A percentile compares a stretch with the other conserved stretches of the same genome.
Conservation (phyloP, 305 asterid species). For the Stenogyne calaminthoides region DNA sequence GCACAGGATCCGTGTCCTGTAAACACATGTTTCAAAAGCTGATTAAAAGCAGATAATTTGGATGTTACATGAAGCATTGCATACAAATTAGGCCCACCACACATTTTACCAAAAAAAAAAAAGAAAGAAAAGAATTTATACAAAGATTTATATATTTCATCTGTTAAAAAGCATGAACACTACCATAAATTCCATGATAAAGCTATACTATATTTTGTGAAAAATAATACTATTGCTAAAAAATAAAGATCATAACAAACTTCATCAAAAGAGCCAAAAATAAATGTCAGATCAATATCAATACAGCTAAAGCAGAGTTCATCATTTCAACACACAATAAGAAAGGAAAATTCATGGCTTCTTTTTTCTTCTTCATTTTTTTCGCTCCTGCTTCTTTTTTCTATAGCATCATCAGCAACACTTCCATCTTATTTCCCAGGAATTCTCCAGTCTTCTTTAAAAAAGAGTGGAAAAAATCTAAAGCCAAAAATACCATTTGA, state of each 20-base stretch:
- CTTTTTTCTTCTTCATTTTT: constrained; percentile 36
- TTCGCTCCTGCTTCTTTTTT: constrained; percentile 38
- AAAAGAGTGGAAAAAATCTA: constrained; percentile 33
- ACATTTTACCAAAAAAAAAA: neutral
- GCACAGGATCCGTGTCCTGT: too few species aligned
- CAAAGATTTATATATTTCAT: too few species aligned
- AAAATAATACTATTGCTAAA: too few species aligned
- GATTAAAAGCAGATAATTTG: neutral
- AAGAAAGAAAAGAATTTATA: too few species aligned
- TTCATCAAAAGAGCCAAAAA: constrained; percentile 13
- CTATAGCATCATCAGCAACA: constrained; percentile 31
- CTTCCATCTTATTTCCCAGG: constrained; percentile 51
- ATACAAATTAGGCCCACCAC: neutral
- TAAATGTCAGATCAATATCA: constrained; percentile 15
- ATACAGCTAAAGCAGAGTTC: neutral
- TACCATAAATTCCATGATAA: neutral
- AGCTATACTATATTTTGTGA: too few species aligned
- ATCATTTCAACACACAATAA: constrained; percentile 10
- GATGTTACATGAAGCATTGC: neutral
- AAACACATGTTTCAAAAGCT: neutral
- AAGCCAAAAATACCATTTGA: constrained; percentile 52
- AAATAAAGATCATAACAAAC: neutral
- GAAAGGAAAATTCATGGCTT: constrained; percentile 29
- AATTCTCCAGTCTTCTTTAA: constrained; percentile 42
- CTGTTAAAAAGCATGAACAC: neutral